Base-by-base conservation (phyloP, 2,329 filamentous ascomycete species). In the Cladosporium oxysporum region DNA sequence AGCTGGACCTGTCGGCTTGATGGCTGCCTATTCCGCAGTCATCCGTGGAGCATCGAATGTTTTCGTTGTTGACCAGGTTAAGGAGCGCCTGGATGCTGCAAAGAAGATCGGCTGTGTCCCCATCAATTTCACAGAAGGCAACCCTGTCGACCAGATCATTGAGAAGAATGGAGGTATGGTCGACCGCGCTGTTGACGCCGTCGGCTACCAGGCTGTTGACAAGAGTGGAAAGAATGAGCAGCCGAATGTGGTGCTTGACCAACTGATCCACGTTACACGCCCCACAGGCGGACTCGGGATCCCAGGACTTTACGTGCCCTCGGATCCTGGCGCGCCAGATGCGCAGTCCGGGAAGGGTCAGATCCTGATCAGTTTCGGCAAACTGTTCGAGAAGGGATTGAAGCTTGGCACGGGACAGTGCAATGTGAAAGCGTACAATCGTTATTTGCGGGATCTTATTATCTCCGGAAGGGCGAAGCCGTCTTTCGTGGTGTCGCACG, bases 351-450 rank as follows among this genome's bases (percentile, higher is more conserved):
- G 82, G n/a, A 87, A 88, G 71, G 88, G 88, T 0, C 85, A 88
- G 81, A 85, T 90, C 63, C 79, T 86, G 67, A 79, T 90, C 31
- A 87, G 84, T 63, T 90, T 90, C 70, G 87, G 88, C 65, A 90
- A 90, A 75, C 78, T 90, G 0, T 90, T 90, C 70, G 87, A 90
- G 70, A 90, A 90, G 82, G 87, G 87, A 1, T 78, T 90, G 5
- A 81, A 82, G 1, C 78, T 90, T 2, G 84, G 85, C 11, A 88
- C 85, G 3, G 87, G 87, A 0, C 87, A 90, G 72, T 90, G 87
- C 77, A 90, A 90, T 68, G 87, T 90, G 69, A 90, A 90, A 76
- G 79, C 84, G 0, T 90, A 90, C 76, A 90, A 90, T 73, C 81
- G 87, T 28, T 88, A 90, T 71, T 76, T 90, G 47, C 82, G 88